Evolutionary conservation across 2,329 filamentous ascomycete species (phyloP).

Genomic region (Biscogniauxia sp.): DNA sequence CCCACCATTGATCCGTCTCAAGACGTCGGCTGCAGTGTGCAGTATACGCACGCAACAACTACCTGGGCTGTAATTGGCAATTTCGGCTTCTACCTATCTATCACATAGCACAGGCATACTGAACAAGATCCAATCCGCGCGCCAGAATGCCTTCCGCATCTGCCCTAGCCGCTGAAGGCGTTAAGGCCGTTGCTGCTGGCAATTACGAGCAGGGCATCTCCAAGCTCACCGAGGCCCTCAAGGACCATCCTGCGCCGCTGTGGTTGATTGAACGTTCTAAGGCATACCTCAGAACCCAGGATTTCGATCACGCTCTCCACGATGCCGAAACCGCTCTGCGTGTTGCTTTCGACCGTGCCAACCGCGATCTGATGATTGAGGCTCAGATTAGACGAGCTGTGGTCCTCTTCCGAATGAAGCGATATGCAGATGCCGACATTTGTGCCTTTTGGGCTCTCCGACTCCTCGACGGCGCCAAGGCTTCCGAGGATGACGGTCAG

Average conservation of each 20-base stretch:
- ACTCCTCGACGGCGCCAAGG: constrained; percentile 38
- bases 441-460: constrained; percentile 61
- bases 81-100: too few species aligned
- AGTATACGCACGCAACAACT: too few species aligned
- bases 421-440: constrained; percentile 72
- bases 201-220: constrained; percentile 67
- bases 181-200: constrained; percentile 60
- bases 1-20: too few species aligned
- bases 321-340: constrained; percentile 68
- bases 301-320: constrained; percentile 62
- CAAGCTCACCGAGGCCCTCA: constrained; percentile 66
- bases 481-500: constrained; percentile 37
- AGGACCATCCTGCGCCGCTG: constrained; percentile 63
- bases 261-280: constrained; percentile 84
- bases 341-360: constrained; percentile 64
- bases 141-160: constrained; percentile 48
- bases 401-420: constrained; percentile 65
- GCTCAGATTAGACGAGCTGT: constrained; percentile 80
- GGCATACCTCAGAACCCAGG: constrained; percentile 65
- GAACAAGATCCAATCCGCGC: neutral
- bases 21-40: too few species aligned
- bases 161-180: constrained; percentile 56
- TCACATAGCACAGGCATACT: too few species aligned
- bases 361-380: constrained; percentile 73
- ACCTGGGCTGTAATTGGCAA: too few species aligned